A percentile compares a stretch with the other conserved stretches of the same genome.
Evolutionary conservation across 805 yeast species (phyloP).

Genomic region (Saccharomycopsis sp.): DNA sequence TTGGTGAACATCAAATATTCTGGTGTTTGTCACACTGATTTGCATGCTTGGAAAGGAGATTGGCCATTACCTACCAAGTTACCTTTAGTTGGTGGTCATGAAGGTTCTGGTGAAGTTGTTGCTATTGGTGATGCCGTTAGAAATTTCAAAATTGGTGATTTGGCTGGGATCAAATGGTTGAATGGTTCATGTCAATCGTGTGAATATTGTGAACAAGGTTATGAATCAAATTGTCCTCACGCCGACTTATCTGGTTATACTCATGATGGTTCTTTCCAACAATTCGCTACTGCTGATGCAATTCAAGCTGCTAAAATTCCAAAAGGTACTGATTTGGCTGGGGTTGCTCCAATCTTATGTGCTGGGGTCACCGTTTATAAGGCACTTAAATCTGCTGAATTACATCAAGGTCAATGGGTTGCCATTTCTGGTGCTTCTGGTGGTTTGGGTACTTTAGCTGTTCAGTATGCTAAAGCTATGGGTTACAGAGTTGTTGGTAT

Average conservation of each 20-base stretch:
- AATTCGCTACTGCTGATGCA: conserved; percentile 83
- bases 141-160: conserved; percentile 69
- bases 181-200: conserved; percentile 69
- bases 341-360: conserved; percentile 73
- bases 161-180: conserved; percentile 79
- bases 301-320: conserved; percentile 79
- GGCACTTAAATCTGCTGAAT: conserved; percentile 72
- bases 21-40: conserved; percentile 68
- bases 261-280: conserved; percentile 86
- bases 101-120: conserved; percentile 82
- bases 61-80: conserved; percentile 54
- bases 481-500: conserved; percentile 63
- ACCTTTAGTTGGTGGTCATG: conserved; percentile 83
- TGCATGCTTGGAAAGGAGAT: conserved; percentile 67
- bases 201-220: conserved; percentile 58
- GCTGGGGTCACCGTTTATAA: conserved; percentile 90
- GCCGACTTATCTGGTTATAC: conserved; percentile 80
- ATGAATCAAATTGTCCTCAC: conserved; percentile 60
- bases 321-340: conserved; percentile 61
- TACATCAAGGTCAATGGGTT: conserved; percentile 65
- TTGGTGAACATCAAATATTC: conserved; percentile 60
- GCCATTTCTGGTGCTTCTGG: conserved; percentile 75
- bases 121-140: conserved; percentile 61
- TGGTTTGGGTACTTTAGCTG: conserved; percentile 66
- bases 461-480: conserved; percentile 71